Base-by-base conservation (phyloP, 345 rosid species). In the Rhodamnia argentea region DNA sequence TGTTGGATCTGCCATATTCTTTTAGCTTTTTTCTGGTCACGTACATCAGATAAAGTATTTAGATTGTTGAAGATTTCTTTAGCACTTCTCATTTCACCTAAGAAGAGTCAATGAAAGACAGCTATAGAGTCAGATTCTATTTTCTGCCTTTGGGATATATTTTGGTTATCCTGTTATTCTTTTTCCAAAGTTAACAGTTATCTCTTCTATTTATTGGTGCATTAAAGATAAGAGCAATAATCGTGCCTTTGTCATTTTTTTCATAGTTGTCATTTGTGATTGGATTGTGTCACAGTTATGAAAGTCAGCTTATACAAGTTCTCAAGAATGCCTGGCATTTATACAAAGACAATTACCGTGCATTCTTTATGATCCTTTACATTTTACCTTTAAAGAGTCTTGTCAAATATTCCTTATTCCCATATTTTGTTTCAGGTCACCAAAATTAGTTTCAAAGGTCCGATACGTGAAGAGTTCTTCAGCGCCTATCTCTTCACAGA, bases 381-480 rank as follows among this genome's bases (percentile, higher is more conserved):
- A 12, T 81, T 42, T 81, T 81, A 14, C 52, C 32, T 47, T 42
- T 51, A 47, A 22, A n/a, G 27, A 52, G 27, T 29, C 27, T 60
- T 64, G 44, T 85, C 81, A 26, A 37, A 52, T 81, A 51, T 59
- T 83, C 29, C 57, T 24, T 47, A 85, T 85, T 62, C 83, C 74
- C 86, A 54, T 87, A 12, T 52, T 15, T 86, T 78, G 29, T 88
- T 90, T 88, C 87, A 94, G 96, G 94, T 88, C 86, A 85, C 83
- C 87, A 81, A 91, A 92, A 87, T 88, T 91, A 85, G 88, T 87
- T 85, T 85, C 89, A 76, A 88, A 58, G 37, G 51, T 91, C 82
- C 90, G 86, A 84, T 85, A 90, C 76, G 64, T 83, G 55, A 88
- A 90, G 86, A 87, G 87, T 86, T 85, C 91, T 84, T 81, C 92